Percentiles rank a stretch among this genome's conserved stretches.
Evolutionary conservation across 1,284 basidiomycete genomes (phyloP).

Genomic region (Amylostereum areolatum): DNA sequence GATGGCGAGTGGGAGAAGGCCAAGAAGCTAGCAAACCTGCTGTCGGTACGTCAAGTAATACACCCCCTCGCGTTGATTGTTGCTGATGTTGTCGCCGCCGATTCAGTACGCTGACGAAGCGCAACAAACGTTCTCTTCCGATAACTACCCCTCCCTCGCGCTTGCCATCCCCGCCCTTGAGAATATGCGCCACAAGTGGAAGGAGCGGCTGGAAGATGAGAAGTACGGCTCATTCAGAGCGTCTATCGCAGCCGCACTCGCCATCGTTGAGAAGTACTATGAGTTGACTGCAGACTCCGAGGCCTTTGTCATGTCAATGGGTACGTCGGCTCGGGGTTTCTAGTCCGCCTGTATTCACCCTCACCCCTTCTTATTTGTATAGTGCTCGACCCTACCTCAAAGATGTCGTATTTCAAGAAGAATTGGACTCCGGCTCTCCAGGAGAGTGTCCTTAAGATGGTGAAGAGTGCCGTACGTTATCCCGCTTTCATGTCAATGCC

Average conservation of each 20-base stretch:
- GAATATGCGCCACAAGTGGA: constrained; percentile 26
- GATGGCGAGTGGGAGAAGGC: constrained; percentile 27
- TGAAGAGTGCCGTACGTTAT: too few species aligned
- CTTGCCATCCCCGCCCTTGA: constrained; percentile 28
- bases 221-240: constrained; percentile 19
- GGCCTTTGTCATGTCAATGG: constrained; percentile 27
- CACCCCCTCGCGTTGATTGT: not conserved
- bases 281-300: constrained; percentile 19
- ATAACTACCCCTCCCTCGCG: constrained; percentile 23
- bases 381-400: constrained; percentile 4
- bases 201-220: not conserved
- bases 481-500: too few species aligned
- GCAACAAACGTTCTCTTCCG: constrained; percentile 35
- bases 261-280: constrained; percentile 17
- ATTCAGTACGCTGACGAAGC: constrained; percentile 28
- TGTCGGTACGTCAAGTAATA: constrained; percentile 20
- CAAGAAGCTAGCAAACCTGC: constrained; percentile 20
- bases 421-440: not conserved
- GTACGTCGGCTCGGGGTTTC: too few species aligned
- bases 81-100: not conserved
- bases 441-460: too few species aligned
- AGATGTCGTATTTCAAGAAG: constrained; percentile 4
- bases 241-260: constrained; percentile 19
- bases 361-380: not conserved
- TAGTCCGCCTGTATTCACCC: too few species aligned